A percentile compares a stretch with the other conserved stretches of the same genome.
phyloP scores from a whole-genome alignment of 768 basidiomycete species.

The Rhizopogon vinicolor region DNA sequence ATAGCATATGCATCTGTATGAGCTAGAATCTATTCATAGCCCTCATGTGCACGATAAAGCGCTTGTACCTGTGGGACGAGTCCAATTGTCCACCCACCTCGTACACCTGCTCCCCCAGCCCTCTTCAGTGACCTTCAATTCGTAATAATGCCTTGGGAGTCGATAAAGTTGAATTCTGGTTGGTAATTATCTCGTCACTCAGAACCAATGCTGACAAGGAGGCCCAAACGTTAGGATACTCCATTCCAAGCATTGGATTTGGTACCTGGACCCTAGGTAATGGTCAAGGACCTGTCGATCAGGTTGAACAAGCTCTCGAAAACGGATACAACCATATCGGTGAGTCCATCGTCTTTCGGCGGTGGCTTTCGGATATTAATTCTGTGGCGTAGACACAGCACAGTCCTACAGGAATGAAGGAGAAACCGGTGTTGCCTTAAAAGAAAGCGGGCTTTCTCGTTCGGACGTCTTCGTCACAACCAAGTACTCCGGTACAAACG shows the following conservation, averaged over 20 bases:
- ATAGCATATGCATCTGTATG: no score
- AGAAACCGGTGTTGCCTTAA: constrained; percentile 29
- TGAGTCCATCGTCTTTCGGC: constrained; percentile 17
- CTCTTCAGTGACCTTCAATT: constrained; percentile 2
- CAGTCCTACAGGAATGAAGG: constrained; percentile 53
- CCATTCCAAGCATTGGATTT: constrained; percentile 47
- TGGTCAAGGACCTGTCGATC: constrained; percentile 43
- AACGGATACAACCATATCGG: constrained; percentile 61
- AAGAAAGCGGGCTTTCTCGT: no score
- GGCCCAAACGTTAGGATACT: constrained; percentile 29
- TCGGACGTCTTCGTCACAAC: no score
- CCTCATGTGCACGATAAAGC: no score
- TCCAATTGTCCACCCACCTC: no score
- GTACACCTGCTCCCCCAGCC: no score
- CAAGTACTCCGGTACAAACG: no score
- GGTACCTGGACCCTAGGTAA: constrained; percentile 62
- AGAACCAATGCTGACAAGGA: neutral
- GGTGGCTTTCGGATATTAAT: neutral
- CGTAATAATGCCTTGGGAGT: constrained; percentile 52
- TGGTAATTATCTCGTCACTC: constrained; percentile 5
- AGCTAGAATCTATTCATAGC: no score
- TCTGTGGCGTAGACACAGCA: constrained; percentile 43
- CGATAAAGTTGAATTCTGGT: constrained; percentile 59
- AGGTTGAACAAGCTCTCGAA: constrained; percentile 58
- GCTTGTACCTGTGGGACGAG: no score